A percentile compares a stretch with the other conserved stretches of the same genome.
Conservation (phyloP, 345 rosid species). For the Moricandia arvensis region DNA sequence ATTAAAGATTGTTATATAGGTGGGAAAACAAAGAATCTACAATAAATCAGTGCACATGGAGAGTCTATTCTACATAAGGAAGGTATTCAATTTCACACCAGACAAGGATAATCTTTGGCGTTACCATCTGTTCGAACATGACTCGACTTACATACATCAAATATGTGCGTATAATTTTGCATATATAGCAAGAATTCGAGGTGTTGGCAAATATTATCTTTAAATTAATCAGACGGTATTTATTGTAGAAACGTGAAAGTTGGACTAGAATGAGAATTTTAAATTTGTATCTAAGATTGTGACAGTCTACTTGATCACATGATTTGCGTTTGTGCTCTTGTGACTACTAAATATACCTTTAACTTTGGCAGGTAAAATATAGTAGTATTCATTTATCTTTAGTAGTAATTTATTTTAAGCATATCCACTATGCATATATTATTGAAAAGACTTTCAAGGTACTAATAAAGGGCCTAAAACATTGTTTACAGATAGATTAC, state of each 20-base stretch:
- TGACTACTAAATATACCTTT: constrained; percentile 28
- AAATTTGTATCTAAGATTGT: constrained; percentile 24
- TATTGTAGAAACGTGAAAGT: constrained; percentile 12
- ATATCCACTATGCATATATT: constrained; percentile 5
- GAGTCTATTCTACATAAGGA: constrained; percentile 34
- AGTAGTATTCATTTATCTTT: neutral
- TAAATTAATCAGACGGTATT: neutral
- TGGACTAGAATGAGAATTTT: neutral
- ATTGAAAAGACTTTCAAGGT: constrained; percentile 10
- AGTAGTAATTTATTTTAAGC: neutral
- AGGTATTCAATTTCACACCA: constrained; percentile 37
- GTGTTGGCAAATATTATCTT: neutral
- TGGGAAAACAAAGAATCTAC: constrained; percentile 39
- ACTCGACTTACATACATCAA: constrained; percentile 29
- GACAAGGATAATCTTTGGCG: constrained; percentile 37
- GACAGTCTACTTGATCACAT: constrained; percentile 33
- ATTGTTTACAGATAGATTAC: constrained; percentile 14
- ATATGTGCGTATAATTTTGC: neutral
- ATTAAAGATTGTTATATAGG: neutral
- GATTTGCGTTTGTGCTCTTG: constrained; percentile 34
- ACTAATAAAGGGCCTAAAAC: constrained; percentile 9
- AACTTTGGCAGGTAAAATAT: constrained; percentile 21
- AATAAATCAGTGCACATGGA: constrained; percentile 44
- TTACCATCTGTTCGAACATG: constrained; percentile 32
- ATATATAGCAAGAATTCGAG: neutral